These are phyloP conservation scores for Passalora sequoiae DNA, from an alignment of 2,329 filamentous ascomycete genomes.

Conservation along the genomic window DNA sequence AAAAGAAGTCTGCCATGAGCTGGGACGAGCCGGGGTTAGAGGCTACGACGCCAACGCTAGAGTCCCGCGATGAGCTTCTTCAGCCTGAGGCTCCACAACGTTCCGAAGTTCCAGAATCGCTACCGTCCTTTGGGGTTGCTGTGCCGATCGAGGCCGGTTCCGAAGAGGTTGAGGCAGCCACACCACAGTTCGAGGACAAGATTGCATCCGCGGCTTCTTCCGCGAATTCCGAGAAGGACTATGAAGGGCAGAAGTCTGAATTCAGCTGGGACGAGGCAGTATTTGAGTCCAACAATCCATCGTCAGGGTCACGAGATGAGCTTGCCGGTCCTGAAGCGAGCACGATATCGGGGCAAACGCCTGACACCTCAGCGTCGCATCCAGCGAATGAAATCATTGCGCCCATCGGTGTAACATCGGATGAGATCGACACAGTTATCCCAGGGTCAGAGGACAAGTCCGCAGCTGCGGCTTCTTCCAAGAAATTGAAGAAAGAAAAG, in stretches of 20 bases:
- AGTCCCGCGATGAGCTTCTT: neutral
- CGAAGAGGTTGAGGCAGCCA: no score
- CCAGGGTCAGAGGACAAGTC: slow-evolving; percentile 16
- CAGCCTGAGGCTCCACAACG: neutral
- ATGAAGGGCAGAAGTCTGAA: no score
- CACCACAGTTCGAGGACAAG: no score
- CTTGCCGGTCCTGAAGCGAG: no score
- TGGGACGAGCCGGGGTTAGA: neutral
- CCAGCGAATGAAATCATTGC: no score
- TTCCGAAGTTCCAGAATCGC: no score
- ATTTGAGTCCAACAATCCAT: neutral
- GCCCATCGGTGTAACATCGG: neutral
- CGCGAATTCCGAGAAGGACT: no score
- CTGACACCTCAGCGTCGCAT: no score
- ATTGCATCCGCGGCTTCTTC: no score
- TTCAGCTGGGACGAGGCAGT: slow-evolving; percentile 6
- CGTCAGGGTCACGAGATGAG: neutral
- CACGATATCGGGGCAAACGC: no score
- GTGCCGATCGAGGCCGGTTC: no score
- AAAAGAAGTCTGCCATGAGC: slow-evolving; percentile 23
- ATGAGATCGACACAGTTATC: neutral
- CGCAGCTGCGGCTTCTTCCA: slow-evolving; percentile 20
- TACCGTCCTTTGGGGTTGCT: no score
- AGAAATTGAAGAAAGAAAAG: slow-evolving; percentile 41
- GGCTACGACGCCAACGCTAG: neutral